Evolutionary conservation across 1,284 basidiomycete genomes (phyloP), one percentile per base, ranked within the genome.

Genomic region (Cryptococcus sp.): DNA sequence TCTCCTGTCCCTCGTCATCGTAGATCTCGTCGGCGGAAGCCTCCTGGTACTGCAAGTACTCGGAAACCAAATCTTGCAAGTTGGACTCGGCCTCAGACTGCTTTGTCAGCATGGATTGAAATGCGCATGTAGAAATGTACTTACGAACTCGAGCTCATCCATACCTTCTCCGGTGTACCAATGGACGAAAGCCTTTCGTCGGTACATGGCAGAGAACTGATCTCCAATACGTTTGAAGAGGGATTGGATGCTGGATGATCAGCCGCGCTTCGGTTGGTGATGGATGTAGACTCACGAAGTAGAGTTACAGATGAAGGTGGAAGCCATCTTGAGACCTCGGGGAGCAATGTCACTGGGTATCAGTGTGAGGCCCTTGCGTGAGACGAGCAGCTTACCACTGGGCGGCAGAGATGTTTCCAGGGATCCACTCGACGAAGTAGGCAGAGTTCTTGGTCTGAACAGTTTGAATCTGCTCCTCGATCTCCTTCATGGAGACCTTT

Each of bases 371-470:
- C 9, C 7, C 52, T 63, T 54, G 74, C 68, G 60, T 73, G 70
- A 36, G 24, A 9, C n/a, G 41, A 9, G 36, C 14, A 10, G 55
- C 60, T 53, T 21, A 63, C 64, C 79, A 81, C 78, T 94, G 91
- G 58, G 93, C 91, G 51, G 91, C 92, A 67, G 91, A 85, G 57
- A 96, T 89, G 75, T 97, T 97, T 84, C 93, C 93, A 64, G 92
- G 92, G 66, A 96, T 98, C 94, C 93, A 97, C 78, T 96, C 92
- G 67, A 97, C 93, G 71, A 98, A 97, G 83, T 93, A 94, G 16
- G 88, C 86, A 28, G 88, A 88, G 82, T 96, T 96, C 85, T 96
- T 97, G 82, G 83, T 88, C 54, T 56, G 23, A 43, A 97, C 90
- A 65, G 87, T 88, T 78, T 94, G 88, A 90, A 97, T 94, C 75